phyloP scores from a whole-genome alignment of 345 rosid species.

The Gossypium turneri region DNA sequence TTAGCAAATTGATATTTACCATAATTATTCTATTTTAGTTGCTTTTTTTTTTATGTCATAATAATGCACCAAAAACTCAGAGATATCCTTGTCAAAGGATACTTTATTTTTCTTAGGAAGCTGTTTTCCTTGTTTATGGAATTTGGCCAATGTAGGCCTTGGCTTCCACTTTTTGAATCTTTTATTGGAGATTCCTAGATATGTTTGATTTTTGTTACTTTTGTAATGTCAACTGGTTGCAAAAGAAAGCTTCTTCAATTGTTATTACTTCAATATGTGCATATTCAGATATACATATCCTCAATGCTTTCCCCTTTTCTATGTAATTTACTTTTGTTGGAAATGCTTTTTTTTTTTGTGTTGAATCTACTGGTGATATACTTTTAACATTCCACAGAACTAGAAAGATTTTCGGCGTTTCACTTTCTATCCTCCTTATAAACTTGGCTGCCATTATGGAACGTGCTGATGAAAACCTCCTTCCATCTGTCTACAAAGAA shows the following conservation, averaged over 20 bases:
- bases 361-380: slow-evolving; percentile 16
- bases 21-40: too few species aligned
- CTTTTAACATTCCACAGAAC: slow-evolving; percentile 47
- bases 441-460: slow-evolving; percentile 96
- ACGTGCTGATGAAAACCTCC: slow-evolving; percentile 89
- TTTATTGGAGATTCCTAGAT: too few species aligned
- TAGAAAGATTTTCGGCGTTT: slow-evolving; percentile 71
- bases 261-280: not conserved
- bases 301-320: not conserved
- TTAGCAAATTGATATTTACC: not conserved
- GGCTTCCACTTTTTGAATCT: too few species aligned
- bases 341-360: slow-evolving; percentile 8
- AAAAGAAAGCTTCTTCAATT: too few species aligned
- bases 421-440: slow-evolving; percentile 77
- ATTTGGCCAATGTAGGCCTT: too few species aligned
- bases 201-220: too few species aligned
- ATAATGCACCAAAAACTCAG: too few species aligned
- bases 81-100: too few species aligned
- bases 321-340: not conserved
- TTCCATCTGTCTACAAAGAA: slow-evolving; percentile 96
- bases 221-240: too few species aligned
- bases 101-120: too few species aligned
- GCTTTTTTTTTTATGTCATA: too few species aligned
- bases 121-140: too few species aligned
- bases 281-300: not conserved